Percentiles rank a stretch among this genome's conserved stretches.
phyloP scores from a whole-genome alignment of 2,329 filamentous ascomycete genomes.

The Colletotrichum theobromicola region DNA sequence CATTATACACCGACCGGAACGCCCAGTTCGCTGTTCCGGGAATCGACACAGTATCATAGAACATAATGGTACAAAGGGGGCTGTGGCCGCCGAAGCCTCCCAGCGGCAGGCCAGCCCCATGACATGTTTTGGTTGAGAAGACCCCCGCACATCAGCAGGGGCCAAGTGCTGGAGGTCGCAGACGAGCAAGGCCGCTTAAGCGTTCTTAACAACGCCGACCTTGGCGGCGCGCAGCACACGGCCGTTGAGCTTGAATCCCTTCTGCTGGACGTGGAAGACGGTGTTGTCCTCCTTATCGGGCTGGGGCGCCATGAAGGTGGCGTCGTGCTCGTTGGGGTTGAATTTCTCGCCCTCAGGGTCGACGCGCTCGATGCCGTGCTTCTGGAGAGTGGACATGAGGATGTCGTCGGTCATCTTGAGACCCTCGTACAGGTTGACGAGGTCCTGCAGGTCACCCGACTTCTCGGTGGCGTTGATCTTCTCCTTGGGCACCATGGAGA shows the following conservation, averaged over 20 bases:
- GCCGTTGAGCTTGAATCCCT: constrained; percentile 94
- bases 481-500: constrained; percentile 77
- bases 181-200: constrained; percentile 32
- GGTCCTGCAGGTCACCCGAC: constrained; percentile 68
- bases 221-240: constrained; percentile 89
- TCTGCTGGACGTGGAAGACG: constrained; percentile 92
- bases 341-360: constrained; percentile 86
- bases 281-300: constrained; percentile 87
- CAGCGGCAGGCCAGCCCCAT: not conserved
- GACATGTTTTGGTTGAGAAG: not conserved
- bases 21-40: constrained; percentile 21
- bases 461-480: constrained; percentile 62
- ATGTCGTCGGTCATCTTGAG: constrained; percentile 95
- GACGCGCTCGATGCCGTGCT: constrained; percentile 92
- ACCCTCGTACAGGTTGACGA: constrained; percentile 82
- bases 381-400: constrained; percentile 85
- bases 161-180: not conserved
- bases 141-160: not conserved
- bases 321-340: constrained; percentile 96
- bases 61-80: constrained; percentile 38
- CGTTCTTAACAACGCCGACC: constrained; percentile 94
- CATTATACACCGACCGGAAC: constrained; percentile 45
- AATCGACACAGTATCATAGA: constrained; percentile 18
- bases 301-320: constrained; percentile 90
- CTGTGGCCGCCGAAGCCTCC: constrained; percentile 3